Evolutionary conservation across 305 asterid genomes (phyloP).

Genomic region (Solanum hybrid): DNA sequence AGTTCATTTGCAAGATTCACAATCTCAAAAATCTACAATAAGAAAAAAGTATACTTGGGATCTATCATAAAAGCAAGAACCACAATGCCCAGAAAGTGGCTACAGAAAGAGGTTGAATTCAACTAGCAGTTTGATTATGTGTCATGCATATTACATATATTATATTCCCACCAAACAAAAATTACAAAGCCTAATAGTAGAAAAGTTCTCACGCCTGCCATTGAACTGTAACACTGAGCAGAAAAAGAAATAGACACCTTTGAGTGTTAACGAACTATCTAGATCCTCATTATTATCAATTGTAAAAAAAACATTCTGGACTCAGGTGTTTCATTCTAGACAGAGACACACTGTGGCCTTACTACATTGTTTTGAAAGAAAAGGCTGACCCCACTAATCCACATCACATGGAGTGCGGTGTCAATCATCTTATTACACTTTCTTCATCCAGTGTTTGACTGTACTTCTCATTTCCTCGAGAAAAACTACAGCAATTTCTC

Average conservation of each 20-base stretch:
- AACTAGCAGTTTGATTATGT: neutral
- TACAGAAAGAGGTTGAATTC: neutral
- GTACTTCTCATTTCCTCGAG: neutral
- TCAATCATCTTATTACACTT: neutral
- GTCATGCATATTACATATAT: neutral
- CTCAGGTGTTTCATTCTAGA: neutral
- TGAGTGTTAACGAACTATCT: neutral
- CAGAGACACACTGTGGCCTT: neutral
- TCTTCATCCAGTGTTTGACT: neutral
- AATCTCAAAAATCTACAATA: constrained; percentile 78
- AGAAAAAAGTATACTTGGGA: neutral
- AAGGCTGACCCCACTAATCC: neutral
- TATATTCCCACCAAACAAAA: neutral
- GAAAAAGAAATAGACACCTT: neutral
- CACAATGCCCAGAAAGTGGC: neutral
- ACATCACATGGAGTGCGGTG: neutral
- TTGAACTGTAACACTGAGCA: neutral
- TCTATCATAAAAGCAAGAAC: neutral
- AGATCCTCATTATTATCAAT: neutral
- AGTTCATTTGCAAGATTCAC: constrained; percentile 98
- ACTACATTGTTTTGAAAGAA: neutral
- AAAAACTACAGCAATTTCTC: neutral
- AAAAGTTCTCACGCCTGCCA: neutral
- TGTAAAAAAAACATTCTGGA: neutral
- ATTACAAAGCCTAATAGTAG: neutral